Evolutionary conservation across 805 yeast species (phyloP), one percentile per base, ranked within the genome.

Genomic region (Saturnispora zaruensis): DNA sequence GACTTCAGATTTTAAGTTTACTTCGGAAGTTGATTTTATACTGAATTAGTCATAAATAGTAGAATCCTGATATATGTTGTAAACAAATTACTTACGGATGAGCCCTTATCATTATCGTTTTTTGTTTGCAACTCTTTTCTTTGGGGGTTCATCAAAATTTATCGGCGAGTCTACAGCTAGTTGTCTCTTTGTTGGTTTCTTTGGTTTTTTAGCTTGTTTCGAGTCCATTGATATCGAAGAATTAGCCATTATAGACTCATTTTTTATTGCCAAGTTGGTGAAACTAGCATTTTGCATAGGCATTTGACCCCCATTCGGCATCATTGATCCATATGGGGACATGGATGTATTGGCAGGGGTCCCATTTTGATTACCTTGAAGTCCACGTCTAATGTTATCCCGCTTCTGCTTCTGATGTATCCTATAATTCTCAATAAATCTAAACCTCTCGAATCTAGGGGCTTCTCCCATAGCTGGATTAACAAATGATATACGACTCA

Each of bases 341-440:
- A 34, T 40, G 18, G 34, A 28, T 6, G 16, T 25, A 21, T 20
- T 18, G 28, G 38, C 37, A 4, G 48, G 36, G 24, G n/a, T 46
- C 30, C n/a, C 24, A 21, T 40, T 51, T 37, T 45, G 51, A 21
- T 26, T 32, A 45, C 26, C 38, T 18, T 49, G 45, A 8, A 44
- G 8, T 3, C 53, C 52, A 32, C 45, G 49, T 8, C 37, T 26
- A 24, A 33, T 46, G 34, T 47, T 47, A 18, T 51, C 53, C 16
- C 49, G 47, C 21, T 54, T 54, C 1, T 32, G n/a, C 21, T 42
- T 32, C 8, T 42, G 49, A 32, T 51, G 53, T 14, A 30, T 37
- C 49, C 95, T 73, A 68, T 86, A 80, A 66, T 85, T 93, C 64
- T 91, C 98, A 52, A 91, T 84, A 59, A 90, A 88, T 55, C 95